Evolutionary conservation across 1,139 yeast species (phyloP).

Genomic region (Saccharomyces pastorianus): DNA sequence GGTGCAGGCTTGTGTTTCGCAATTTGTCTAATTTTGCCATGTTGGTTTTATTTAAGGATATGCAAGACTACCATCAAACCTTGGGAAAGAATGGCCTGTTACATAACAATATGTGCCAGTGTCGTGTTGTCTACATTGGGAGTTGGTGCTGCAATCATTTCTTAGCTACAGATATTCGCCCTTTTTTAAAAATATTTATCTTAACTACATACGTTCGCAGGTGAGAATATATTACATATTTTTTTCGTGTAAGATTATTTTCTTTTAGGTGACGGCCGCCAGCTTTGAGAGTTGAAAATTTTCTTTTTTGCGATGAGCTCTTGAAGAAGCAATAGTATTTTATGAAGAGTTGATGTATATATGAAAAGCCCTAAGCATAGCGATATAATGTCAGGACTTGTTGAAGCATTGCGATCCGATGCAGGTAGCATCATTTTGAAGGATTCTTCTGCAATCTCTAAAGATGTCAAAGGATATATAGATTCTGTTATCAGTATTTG

Average conservation of each 20-base stretch:
- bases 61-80: slow-evolving; percentile 40
- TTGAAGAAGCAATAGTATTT: neutral
- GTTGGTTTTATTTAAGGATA: slow-evolving; percentile 57
- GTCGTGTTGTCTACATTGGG: slow-evolving; percentile 45
- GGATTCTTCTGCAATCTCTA: slow-evolving; percentile 14
- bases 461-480: slow-evolving; percentile 22
- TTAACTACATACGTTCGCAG: too few relatives aligned
- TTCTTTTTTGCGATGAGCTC: neutral
- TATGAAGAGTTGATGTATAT: neutral
- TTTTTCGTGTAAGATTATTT: neutral
- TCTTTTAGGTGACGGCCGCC: neutral
- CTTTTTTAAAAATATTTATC: too few relatives aligned
- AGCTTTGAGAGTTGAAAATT: neutral
- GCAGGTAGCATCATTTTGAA: slow-evolving; percentile 19
- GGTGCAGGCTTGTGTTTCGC: slow-evolving; percentile 78
- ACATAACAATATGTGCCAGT: slow-evolving; percentile 41
- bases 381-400: slow-evolving; percentile 13
- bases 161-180: neutral
- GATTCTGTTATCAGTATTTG: slow-evolving; percentile 24
- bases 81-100: slow-evolving; percentile 36
- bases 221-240: too few relatives aligned
- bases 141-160: slow-evolving; percentile 39
- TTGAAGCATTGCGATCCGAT: slow-evolving; percentile 12
- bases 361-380: neutral
- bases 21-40: slow-evolving; percentile 72